Evolutionary conservation across 1,284 basidiomycete species (phyloP).

Genomic region (Rhodotorula glutinis): DNA sequence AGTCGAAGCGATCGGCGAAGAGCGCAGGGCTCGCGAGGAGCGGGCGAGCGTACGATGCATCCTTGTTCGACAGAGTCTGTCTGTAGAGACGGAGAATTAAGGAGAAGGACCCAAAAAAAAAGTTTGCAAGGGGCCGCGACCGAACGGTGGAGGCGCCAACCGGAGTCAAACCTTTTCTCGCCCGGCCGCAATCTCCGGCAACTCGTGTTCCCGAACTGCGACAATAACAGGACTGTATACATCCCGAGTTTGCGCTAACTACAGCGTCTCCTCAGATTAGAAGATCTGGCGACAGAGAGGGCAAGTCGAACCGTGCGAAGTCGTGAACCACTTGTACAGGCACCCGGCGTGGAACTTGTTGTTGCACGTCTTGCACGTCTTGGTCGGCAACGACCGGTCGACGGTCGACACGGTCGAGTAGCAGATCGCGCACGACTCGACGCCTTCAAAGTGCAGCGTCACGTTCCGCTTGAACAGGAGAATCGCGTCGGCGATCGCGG

Average conservation of each 20-base stretch:
- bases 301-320: constrained; percentile 3
- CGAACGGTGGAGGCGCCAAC: not conserved
- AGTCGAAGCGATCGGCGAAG: not conserved
- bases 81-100: not conserved
- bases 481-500: constrained; percentile 86
- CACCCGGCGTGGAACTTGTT: constrained; percentile 93
- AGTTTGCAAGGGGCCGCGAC: too few species aligned
- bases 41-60: not conserved
- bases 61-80: not conserved
- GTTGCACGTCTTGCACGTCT: constrained; percentile 72
- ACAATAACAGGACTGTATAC: too few species aligned
- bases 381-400: constrained; percentile 83
- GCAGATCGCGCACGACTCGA: constrained; percentile 83
- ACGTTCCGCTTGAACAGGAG: constrained; percentile 93
- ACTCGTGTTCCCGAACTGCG: too few species aligned
- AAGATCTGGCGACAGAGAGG: constrained; percentile 7
- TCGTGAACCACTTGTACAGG: constrained; percentile 62
- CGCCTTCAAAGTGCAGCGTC: constrained; percentile 83
- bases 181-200: not conserved
- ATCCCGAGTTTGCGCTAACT: too few species aligned
- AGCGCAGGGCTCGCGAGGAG: constrained; percentile 5
- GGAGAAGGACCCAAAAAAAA: not conserved
- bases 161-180: not conserved
- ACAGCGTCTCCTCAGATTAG: not conserved
- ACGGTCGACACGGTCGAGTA: constrained; percentile 85